Evolutionary conservation across 768 basidiomycete species (phyloP).

Genomic region (Termitomyces sp.): DNA sequence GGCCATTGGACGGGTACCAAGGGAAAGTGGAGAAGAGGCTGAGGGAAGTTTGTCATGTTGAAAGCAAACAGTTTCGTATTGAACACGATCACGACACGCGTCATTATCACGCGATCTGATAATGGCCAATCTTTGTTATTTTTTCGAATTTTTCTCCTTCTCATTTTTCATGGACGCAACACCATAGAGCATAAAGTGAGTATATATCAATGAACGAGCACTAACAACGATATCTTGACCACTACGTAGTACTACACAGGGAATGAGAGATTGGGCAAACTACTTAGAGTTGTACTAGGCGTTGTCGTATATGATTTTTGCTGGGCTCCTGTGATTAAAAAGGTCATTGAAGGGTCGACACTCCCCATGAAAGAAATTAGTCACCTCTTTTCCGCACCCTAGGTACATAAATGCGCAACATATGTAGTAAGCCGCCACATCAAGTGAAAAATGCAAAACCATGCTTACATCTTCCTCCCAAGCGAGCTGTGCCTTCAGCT

Average conservation of each 20-base stretch:
- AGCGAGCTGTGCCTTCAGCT: not conserved
- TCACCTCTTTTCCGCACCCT: too few relatives aligned
- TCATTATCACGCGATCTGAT: conserved; percentile 17
- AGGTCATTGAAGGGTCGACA: too few relatives aligned
- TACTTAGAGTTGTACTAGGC: too few relatives aligned
- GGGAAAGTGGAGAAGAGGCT: not conserved
- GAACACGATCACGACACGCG: not conserved
- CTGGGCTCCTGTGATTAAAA: too few relatives aligned
- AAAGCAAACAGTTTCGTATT: not conserved
- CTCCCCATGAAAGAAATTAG: too few relatives aligned
- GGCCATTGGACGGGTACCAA: conserved; percentile 6
- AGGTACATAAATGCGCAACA: too few relatives aligned
- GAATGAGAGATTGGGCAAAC: not conserved
- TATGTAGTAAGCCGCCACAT: not conserved
- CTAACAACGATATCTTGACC: not conserved
- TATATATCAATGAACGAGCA: not conserved
- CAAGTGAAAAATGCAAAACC: not conserved
- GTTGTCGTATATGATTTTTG: too few relatives aligned
- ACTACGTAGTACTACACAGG: too few relatives aligned
- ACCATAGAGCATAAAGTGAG: not conserved
- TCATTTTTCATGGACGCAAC: not conserved
- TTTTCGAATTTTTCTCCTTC: not conserved
- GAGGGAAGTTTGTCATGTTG: not conserved
- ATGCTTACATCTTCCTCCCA: not conserved
- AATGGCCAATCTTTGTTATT: too few relatives aligned